phyloP scores from a whole-genome alignment of 805 yeast species.

The Wickerhamomyces xylosicus region DNA sequence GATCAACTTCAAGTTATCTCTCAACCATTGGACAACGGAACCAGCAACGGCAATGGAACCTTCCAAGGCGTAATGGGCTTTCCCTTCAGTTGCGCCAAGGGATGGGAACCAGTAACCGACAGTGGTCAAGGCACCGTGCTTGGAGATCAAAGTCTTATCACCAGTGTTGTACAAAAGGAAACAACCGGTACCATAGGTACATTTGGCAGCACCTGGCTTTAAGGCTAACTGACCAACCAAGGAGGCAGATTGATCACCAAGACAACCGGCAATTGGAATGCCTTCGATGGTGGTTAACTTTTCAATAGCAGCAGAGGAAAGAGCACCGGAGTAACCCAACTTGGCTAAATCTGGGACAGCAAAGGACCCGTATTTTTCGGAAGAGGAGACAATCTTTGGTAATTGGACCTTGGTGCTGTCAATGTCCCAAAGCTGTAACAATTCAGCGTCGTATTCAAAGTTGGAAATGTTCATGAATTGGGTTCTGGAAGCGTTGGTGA shows the following conservation, averaged over 20 bases:
- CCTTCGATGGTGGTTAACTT: conserved; percentile 39
- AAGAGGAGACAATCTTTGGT: conserved; percentile 73
- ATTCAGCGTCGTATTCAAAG: conserved; percentile 61
- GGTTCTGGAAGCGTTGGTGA: conserved; percentile 87
- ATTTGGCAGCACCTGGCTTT: conserved; percentile 76
- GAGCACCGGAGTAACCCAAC: conserved; percentile 39
- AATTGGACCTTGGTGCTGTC: conserved; percentile 53
- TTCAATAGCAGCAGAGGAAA: conserved; percentile 42
- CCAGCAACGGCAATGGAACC: conserved; percentile 98
- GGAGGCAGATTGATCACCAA: conserved; percentile 93
- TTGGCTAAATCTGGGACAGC: conserved; percentile 44
- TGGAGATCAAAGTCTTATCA: conserved; percentile 51
- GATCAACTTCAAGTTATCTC: conserved; percentile 81
- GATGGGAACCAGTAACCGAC: conserved; percentile 84
- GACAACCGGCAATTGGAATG: conserved; percentile 77
- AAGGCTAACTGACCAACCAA: conserved; percentile 88
- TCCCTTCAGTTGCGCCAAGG: conserved; percentile 29
- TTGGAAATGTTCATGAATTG: conserved; percentile 79
- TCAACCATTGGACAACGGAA: conserved; percentile 84
- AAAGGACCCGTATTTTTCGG: conserved; percentile 71
- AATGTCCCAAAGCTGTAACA: conserved; percentile 72
- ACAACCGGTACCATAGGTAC: conserved; percentile 96
- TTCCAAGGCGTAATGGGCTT: conserved; percentile 83
- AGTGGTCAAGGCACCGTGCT: conserved; percentile 81
- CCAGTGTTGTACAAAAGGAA: conserved; percentile 88